Percentiles rank a stretch among this genome's conserved stretches.
These are phyloP conservation scores for Takashimella tepidaria DNA, from an alignment of 1,284 basidiomycete species.

Conservation along the genomic window DNA sequence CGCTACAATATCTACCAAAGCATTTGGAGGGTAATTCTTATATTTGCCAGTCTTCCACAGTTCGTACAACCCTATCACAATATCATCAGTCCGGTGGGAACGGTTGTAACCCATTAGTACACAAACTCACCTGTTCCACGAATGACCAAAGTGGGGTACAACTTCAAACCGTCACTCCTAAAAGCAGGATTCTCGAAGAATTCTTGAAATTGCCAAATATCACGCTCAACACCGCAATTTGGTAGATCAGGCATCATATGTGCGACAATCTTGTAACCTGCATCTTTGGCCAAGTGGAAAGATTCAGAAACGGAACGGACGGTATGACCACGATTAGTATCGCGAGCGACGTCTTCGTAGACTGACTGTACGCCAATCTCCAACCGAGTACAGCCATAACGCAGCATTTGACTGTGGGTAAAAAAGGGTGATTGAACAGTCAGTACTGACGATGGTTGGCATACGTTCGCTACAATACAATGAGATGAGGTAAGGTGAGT, in stretches of 20 bases:
- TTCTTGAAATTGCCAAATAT: slow-evolving; percentile 89
- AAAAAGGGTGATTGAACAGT: too few species aligned
- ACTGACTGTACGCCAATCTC: slow-evolving; percentile 99
- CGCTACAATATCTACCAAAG: slow-evolving; percentile 94
- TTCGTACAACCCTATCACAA: slow-evolving; percentile 71
- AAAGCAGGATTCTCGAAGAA: slow-evolving; percentile 99
- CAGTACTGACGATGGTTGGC: not conserved
- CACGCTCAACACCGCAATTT: slow-evolving; percentile 94
- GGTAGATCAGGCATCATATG: slow-evolving; percentile 99
- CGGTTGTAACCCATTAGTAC: too few species aligned
- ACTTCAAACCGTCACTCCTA: slow-evolving; percentile 93
- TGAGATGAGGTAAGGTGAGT: not conserved
- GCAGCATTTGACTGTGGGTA: slow-evolving; percentile 82
- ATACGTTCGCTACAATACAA: too few species aligned
- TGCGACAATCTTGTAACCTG: slow-evolving; percentile 97
- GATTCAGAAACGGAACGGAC: slow-evolving; percentile 96
- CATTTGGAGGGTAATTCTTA: slow-evolving; percentile 98
- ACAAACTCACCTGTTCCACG: slow-evolving; percentile 63
- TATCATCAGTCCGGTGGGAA: too few species aligned
- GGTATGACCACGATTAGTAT: slow-evolving; percentile 97
- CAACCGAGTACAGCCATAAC: slow-evolving; percentile 95
- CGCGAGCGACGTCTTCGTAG: slow-evolving; percentile 97
- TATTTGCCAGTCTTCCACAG: slow-evolving; percentile 94
- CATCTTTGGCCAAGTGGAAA: slow-evolving; percentile 97
- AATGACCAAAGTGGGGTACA: slow-evolving; percentile 98